A percentile compares a stretch with the other conserved stretches of the same genome.
phyloP scores from a whole-genome alignment of 352 stramenopile species.

The Discostella stelligera region DNA sequence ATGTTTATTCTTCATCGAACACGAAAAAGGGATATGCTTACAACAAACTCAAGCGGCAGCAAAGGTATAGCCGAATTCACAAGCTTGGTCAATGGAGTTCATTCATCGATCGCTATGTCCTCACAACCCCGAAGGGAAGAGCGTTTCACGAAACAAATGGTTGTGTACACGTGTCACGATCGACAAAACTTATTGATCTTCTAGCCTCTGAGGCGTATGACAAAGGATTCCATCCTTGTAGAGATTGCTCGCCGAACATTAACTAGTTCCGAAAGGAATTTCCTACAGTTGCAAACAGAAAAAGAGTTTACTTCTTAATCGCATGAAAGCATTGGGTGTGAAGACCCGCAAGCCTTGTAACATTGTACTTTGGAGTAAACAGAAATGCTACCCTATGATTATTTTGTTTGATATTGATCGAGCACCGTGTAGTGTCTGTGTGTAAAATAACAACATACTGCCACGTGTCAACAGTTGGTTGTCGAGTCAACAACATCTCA shows the following conservation, averaged over 20 bases:
- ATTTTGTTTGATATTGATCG: no score
- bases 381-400: no score
- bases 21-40: constrained; percentile 59
- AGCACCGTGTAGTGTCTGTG: no score
- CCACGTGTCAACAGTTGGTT: no score
- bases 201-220: constrained; percentile 54
- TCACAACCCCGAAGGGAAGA: constrained; percentile 61
- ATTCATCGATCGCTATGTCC: constrained; percentile 54
- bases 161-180: constrained; percentile 62
- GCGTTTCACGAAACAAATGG: constrained; percentile 61
- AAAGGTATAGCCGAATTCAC: constrained; percentile 49
- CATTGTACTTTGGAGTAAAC: no score
- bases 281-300: no score
- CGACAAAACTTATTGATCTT: constrained; percentile 53
- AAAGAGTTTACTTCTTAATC: no score
- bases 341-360: no score
- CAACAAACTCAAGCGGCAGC: constrained; percentile 63
- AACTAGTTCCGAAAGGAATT: no score
- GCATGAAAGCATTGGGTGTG: no score
- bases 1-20: constrained; percentile 57
- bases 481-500: no score
- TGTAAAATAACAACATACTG: no score
- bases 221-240: constrained; percentile 69
- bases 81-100: constrained; percentile 58
- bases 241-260: constrained; percentile 43